These are phyloP conservation scores for Exophiala phaeomuriformis DNA, from an alignment of 2,329 filamentous ascomycete genomes.

Conservation along the genomic window DNA sequence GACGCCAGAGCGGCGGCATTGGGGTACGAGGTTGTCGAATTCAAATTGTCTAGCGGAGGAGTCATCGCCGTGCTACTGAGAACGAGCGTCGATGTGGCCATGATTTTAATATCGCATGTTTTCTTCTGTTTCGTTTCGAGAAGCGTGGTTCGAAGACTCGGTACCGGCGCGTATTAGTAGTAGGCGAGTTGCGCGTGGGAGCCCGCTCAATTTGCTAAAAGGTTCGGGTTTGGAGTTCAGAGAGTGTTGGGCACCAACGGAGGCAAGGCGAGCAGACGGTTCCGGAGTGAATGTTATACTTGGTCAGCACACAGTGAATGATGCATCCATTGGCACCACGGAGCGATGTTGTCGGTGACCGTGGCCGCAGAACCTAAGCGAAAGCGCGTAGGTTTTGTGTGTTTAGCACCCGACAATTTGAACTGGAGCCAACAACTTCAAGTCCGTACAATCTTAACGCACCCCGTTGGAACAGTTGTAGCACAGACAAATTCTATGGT, in stretches of 20 bases:
- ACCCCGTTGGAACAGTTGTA: background rate
- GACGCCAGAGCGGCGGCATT: constrained; percentile 2
- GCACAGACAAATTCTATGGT: background rate
- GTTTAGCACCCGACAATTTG: too few relatives aligned
- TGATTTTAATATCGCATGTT: constrained; percentile 4
- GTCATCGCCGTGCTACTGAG: constrained; percentile 12
- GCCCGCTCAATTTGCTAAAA: too few relatives aligned
- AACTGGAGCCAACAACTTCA: background rate
- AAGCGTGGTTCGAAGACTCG: too few relatives aligned
- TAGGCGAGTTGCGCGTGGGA: too few relatives aligned
- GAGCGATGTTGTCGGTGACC: constrained; percentile 1
- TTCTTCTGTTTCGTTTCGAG: background rate
- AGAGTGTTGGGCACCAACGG: too few relatives aligned
- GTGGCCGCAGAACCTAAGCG: background rate
- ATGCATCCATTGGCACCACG: background rate
- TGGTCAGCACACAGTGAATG: too few relatives aligned
- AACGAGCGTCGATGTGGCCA: constrained; percentile 12
- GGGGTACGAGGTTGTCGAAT: constrained; percentile 5
- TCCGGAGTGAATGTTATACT: too few relatives aligned
- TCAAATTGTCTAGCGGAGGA: constrained; percentile 8
- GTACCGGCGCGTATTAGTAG: too few relatives aligned
- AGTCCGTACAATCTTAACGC: background rate
- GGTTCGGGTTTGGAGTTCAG: too few relatives aligned
- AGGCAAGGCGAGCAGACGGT: too few relatives aligned
- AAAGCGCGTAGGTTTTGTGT: background rate